Evolutionary conservation across 257 asterid species (phyloP), one percentile per base, ranked within the genome.

Genomic region (Parsonsia alboflavescens): DNA sequence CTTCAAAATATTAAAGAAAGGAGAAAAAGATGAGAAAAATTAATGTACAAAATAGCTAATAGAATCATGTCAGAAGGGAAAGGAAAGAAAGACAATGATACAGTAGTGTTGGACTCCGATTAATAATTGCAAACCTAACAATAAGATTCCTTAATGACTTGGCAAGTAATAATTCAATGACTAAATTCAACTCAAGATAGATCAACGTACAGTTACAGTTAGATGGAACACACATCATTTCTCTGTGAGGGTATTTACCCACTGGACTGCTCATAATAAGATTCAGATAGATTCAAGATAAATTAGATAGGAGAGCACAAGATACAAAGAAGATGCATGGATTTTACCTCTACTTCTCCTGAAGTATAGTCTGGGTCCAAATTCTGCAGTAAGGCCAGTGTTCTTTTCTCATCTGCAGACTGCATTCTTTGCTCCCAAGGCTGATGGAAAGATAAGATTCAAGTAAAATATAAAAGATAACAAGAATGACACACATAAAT

Each of bases 341-440:
- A 15, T 41, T 80, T 80, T 80, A 91, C 98, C 98, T 89, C 92
- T 21, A 91, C 97, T 62, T 93, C 98, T 80, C 83, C 93, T 11
- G 98, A 93, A 63, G 96, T 86, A 78, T 85, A 91, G 50, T 75
- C 79, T 30, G 97, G 96, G 81, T 88, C 87, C 82, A 93, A 80
- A 84, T 93, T 93, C 81, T 81, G 88, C 70, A 93, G 86, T 75
- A 89, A 80, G 79, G 89, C 80, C 76, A 93, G 82, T 39, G 74
- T 78, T 59, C 93, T 88, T 66, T 89, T 80, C 70, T 85, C 88
- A 53, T 89, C 83, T 78, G 96, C 92, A 70, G 54, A 39, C 80
- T 72, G 85, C 86, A 87, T 75, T 80, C 80, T 83, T 71, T 84
- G 85, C 84, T 84, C 90, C 97, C 97, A 93, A 41, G 91, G 74